Evolutionary conservation across 2,329 filamentous ascomycete genomes (phyloP).

Genomic region (Colletotrichum sp.): DNA sequence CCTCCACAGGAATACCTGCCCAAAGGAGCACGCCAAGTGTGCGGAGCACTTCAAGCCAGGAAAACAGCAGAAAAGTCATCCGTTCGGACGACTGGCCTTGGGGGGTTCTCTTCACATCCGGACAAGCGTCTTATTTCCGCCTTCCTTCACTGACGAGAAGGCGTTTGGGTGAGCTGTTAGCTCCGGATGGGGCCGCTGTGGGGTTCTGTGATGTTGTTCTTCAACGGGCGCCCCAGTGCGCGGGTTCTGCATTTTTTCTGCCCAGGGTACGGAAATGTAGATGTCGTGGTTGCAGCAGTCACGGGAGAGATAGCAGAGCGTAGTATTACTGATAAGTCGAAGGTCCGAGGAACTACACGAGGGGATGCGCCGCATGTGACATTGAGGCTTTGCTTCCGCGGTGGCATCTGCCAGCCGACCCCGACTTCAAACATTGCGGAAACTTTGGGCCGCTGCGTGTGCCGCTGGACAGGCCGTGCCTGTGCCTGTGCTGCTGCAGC

Average conservation of each 20-base stretch:
- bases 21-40: background rate
- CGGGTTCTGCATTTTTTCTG: background rate
- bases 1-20: background rate
- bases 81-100: background rate
- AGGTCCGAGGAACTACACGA: background rate
- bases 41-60: background rate
- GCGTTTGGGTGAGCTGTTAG: background rate
- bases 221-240: background rate
- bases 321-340: background rate
- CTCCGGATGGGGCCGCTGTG: background rate
- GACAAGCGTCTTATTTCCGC: background rate
- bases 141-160: background rate
- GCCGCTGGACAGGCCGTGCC: background rate
- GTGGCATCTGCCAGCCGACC: background rate
- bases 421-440: background rate
- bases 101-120: background rate
- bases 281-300: background rate
- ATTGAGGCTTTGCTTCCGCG: background rate
- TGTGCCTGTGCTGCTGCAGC: background rate
- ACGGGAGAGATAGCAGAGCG: background rate
- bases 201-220: background rate
- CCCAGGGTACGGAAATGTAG: accelerated
- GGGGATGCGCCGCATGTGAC: background rate
- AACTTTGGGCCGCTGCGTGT: background rate
- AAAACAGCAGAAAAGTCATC: background rate